Conservation (phyloP, 2,329 filamentous ascomycete genomes). For the Cercospora zeina region DNA sequence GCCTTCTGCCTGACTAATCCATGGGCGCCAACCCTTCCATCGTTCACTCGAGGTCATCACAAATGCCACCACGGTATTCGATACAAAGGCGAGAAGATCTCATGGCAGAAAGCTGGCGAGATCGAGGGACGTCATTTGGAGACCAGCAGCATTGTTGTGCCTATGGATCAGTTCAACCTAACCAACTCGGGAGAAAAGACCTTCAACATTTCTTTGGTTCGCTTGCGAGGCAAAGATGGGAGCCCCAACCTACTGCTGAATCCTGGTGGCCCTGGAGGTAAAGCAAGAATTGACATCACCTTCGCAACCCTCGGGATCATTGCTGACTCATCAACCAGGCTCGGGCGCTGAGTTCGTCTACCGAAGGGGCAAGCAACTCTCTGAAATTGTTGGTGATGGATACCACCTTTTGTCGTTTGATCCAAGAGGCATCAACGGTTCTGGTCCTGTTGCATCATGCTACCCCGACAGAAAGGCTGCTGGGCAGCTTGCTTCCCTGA, state of each 20-base stretch:
- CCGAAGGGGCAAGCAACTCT: constrained; percentile 28
- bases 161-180: constrained; percentile 31
- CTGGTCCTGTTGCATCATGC: constrained; percentile 25
- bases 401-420: constrained; percentile 31
- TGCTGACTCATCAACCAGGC: constrained; percentile 13
- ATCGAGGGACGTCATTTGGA: constrained; percentile 26
- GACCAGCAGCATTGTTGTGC: constrained; percentile 26
- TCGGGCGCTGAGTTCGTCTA: constrained; percentile 31
- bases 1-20: constrained; percentile 5
- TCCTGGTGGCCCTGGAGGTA: constrained; percentile 21
- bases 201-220: constrained; percentile 28
- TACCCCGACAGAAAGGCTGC: constrained; percentile 25
- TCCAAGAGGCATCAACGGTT: constrained; percentile 30
- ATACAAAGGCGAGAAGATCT: constrained; percentile 29
- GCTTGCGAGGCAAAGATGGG: constrained; percentile 24
- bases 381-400: constrained; percentile 29
- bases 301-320: not conserved
- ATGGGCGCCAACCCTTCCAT: constrained; percentile 4
- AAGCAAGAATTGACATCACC: not conserved
- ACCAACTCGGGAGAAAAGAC: constrained; percentile 29
- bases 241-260: constrained; percentile 27
- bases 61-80: not conserved
- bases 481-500: constrained; percentile 15
- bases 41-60: not conserved
- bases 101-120: constrained; percentile 28